Base-by-base conservation (phyloP, 805 yeast genomes). In the Jamesozyma lodderae region DNA sequence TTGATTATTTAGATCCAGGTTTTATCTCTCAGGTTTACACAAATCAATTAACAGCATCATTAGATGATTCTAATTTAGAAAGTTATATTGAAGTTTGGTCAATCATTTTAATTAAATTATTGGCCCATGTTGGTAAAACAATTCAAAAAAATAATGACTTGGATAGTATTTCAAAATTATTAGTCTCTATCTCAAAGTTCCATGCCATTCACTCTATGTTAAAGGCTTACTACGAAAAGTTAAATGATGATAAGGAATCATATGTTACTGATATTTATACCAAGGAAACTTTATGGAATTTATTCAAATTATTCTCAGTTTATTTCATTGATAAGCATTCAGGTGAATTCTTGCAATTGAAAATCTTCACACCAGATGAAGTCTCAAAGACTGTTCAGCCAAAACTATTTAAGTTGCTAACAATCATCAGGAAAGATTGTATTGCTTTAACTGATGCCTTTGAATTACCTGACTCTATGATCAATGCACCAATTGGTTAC, bases 391-490 rank as follows among this genome's bases (percentile, higher is more conserved):
- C 70, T 31, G 69, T 67, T 35, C 58, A 70, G 33, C 57, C 53
- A 8, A 62, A 67, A 38, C 67, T 73, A 38, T 69, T 69, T 31
- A 56, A 55, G 35, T 55, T 77, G 44, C 63, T 81, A 45, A 59
- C 66, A 19, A 64, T 63, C 19, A 56, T 81, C 29, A 69, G 95
- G 59, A 73, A 75, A 22, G 76, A 81, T 51, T 82, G 81, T 38
- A 75, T 85, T 57, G 81, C 82, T 1, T 68, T 83, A 51, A 81
- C 94, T 4, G 96, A 87, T 61, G 72, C 94, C 1, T 87, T 87
- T 69, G 76, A 81, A 61, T 22, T 81, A 45, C 76, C 85, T 29
- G 95, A 87, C 63, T 80, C 72, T 57, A 73, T 81, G 65, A 70
- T 87, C 54, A 83, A 86, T 59, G 77, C 95, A 0, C 79, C 92